Evolutionary conservation across 148 eudicot genomes (phyloP).

Genomic region (Fagopyrum homotropicum): DNA sequence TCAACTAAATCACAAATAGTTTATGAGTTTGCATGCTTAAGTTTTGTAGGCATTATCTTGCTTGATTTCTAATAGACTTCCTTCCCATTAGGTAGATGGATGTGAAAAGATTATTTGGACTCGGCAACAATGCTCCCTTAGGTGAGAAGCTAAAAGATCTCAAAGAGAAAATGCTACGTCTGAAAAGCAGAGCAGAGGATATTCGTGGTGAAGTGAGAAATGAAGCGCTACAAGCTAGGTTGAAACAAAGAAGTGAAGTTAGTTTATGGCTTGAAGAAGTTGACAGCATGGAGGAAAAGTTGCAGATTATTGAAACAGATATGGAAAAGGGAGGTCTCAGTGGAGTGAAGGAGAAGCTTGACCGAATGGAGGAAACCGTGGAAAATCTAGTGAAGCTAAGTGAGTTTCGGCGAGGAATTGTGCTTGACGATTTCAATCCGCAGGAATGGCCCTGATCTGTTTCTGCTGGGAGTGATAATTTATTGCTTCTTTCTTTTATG

Average conservation of each 20-base stretch:
- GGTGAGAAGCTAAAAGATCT: neutral
- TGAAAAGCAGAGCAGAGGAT: neutral
- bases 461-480: no score
- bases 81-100: no score
- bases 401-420: neutral
- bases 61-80: no score
- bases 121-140: neutral
- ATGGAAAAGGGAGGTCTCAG: neutral
- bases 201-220: neutral
- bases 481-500: no score
- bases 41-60: no score
- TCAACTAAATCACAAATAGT: no score
- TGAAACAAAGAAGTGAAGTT: neutral
- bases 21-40: no score
- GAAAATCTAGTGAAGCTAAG: neutral
- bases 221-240: neutral
- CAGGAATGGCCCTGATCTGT: no score
- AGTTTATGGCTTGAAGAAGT: neutral
- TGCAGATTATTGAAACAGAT: neutral
- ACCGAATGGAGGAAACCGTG: neutral
- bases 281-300: neutral
- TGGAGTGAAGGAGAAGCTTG: neutral
- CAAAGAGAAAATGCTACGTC: neutral
- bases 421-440: slow-evolving; percentile 4
- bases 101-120: no score